Conservation (phyloP, 495 filamentous ascomycete species). For the Annulohypoxylon bovei region DNA sequence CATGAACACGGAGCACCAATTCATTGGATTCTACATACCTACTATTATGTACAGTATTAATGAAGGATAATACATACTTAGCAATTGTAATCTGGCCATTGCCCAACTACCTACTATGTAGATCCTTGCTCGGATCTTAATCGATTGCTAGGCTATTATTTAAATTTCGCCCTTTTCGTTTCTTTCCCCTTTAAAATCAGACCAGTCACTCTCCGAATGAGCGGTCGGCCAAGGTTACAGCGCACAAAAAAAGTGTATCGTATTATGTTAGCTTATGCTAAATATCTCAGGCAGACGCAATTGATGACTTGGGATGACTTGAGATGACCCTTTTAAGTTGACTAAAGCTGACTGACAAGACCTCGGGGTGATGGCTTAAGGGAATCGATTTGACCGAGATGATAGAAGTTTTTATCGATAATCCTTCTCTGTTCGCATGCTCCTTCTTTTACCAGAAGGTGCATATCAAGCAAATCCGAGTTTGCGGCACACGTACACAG, state of each 20-base stretch:
- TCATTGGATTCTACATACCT: background rate
- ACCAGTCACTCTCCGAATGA: constrained; percentile 17
- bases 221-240: constrained; percentile 22
- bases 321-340: background rate
- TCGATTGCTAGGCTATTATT: constrained; percentile 14
- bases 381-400: constrained; percentile 8
- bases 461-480: background rate
- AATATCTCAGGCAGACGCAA: background rate
- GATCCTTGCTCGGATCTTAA: constrained; percentile 19
- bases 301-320: background rate
- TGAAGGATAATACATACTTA: too few species aligned
- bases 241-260: constrained; percentile 3
- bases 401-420: constrained; percentile 11
- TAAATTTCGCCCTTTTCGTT: background rate
- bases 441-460: constrained; percentile 24
- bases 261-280: constrained; percentile 10
- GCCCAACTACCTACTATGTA: too few species aligned
- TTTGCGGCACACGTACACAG: background rate
- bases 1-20: background rate
- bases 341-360: background rate
- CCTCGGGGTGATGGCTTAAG: background rate
- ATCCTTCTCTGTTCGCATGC: constrained; percentile 20
- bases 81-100: background rate
- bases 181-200: constrained; percentile 12
- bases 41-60: background rate